Conservation (phyloP, 2,329 filamentous ascomycete species). For the Fusarium sp. region DNA sequence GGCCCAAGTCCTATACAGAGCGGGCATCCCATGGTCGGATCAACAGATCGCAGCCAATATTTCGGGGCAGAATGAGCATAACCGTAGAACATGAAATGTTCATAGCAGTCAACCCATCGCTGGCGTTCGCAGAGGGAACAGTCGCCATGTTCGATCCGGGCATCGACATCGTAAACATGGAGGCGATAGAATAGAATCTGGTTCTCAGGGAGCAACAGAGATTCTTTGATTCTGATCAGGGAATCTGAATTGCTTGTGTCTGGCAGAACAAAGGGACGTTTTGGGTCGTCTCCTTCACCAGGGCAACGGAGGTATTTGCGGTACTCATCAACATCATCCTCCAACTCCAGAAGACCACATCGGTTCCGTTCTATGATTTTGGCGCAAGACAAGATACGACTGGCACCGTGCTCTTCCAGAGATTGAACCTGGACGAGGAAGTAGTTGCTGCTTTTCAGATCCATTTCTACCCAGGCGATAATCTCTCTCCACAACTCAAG, state of each 20-base stretch:
- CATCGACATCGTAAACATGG: background rate
- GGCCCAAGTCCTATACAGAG: background rate
- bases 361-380: background rate
- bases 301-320: background rate
- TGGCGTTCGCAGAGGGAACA: background rate
- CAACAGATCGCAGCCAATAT: too few species aligned
- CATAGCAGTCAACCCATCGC: too few species aligned
- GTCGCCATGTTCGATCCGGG: background rate
- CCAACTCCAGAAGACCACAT: background rate
- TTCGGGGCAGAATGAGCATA: too few species aligned
- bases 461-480: background rate
- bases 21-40: background rate
- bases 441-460: background rate
- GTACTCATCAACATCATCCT: background rate
- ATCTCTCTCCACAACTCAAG: background rate
- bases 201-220: rapidly evolving
- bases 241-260: background rate
- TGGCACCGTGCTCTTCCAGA: background rate
- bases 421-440: background rate
- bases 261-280: background rate
- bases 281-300: background rate
- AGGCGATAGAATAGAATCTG: background rate
- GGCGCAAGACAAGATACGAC: background rate
- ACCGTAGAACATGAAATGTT: too few species aligned
- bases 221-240: background rate